Evolutionary conservation across 306 rosid species (phyloP), one percentile per base, ranked within the genome.

Genomic region (Trifolium repens): DNA sequence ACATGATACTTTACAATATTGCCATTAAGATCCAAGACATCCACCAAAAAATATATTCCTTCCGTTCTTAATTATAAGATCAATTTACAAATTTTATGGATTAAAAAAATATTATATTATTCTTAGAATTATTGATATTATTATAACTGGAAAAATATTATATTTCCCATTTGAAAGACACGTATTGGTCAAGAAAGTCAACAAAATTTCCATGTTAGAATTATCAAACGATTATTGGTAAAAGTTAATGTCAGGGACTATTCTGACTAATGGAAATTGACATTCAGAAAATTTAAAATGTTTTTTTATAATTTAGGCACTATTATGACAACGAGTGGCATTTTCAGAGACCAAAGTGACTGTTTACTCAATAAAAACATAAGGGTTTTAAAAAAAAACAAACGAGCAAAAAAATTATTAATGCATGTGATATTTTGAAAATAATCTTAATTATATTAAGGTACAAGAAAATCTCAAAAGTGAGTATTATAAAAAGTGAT

Each of bases 1-100:
- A 87, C 84, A 81, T 89, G 87, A 80, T 73, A 35, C 81, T 67
- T 78, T 69, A 34, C 30, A 67, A 77, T 46, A 57, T 74, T 83
- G 82, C 73, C 85, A 42, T 57, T 74, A 75, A 73, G 81, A 82
- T 80, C 84, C 71, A 64, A 81, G 76, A 80, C 70, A 74, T 74
- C 64, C 46, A 19, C 65, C 57, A 50, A 63, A 61, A 26, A 26
- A 12, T 58, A 58, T 58, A 58, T 58, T 58, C 13, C 6, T 2
- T 58, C 4, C 35, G 0, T 26, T 8, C 15, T 24, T 26, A 24
- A 26, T 24, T 26, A 58, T 58, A 58, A 26, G 9, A 26, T 1
- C 15, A 9, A 19, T 27, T 54, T 55, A 19, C 5, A 55, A 55
- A 55, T 0, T 19, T 58, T 10, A 11, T 0, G 0, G 5, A 26